Percentiles rank a stretch among this genome's conserved stretches.
These are phyloP conservation scores for Arachnomyces sp. DNA, from an alignment of 2,329 filamentous ascomycete genomes.

Conservation along the genomic window DNA sequence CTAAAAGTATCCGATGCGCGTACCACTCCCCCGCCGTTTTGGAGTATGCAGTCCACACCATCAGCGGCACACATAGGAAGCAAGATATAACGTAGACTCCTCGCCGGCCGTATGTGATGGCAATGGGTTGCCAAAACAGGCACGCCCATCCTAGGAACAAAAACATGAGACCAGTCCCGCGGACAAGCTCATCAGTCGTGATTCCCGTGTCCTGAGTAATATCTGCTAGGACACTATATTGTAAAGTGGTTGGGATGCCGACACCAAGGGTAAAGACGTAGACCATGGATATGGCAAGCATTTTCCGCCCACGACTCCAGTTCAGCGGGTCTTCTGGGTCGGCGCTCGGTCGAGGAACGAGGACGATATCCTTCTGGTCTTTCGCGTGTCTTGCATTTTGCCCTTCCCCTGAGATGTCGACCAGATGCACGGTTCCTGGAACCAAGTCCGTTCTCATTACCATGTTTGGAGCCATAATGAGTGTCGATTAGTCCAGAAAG, in stretches of 20 bases:
- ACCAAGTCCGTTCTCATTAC: constrained; percentile 7
- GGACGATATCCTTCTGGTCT: constrained; percentile 8
- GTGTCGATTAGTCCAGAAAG: no score
- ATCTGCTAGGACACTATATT: constrained; percentile 44
- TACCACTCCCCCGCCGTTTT: constrained; percentile 40
- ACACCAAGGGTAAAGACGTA: constrained; percentile 41
- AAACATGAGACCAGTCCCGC: constrained; percentile 47
- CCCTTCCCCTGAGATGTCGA: constrained; percentile 6
- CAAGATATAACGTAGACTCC: constrained; percentile 40
- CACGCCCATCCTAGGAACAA: constrained; percentile 44
- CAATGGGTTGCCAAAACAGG: constrained; percentile 46
- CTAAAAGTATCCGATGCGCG: constrained; percentile 39
- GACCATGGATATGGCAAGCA: constrained; percentile 18
- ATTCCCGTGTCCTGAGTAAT: constrained; percentile 42
- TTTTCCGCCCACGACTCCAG: constrained; percentile 27
- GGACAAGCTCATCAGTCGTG: constrained; percentile 37
- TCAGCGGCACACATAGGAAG: constrained; percentile 31
- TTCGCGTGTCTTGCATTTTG: constrained; percentile 1
- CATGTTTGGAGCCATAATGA: constrained; percentile 3
- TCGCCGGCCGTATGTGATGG: constrained; percentile 45
- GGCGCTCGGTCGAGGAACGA: constrained; percentile 18
- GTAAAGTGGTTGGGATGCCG: constrained; percentile 41
- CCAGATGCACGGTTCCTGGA: constrained; percentile 13
- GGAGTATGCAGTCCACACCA: constrained; percentile 39
- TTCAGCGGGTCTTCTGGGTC: constrained; percentile 36